Percentiles rank a stretch among this genome's conserved stretches.
phyloP scores from a whole-genome alignment of 1,284 basidiomycete genomes.

The Trichosporon asahii region DNA sequence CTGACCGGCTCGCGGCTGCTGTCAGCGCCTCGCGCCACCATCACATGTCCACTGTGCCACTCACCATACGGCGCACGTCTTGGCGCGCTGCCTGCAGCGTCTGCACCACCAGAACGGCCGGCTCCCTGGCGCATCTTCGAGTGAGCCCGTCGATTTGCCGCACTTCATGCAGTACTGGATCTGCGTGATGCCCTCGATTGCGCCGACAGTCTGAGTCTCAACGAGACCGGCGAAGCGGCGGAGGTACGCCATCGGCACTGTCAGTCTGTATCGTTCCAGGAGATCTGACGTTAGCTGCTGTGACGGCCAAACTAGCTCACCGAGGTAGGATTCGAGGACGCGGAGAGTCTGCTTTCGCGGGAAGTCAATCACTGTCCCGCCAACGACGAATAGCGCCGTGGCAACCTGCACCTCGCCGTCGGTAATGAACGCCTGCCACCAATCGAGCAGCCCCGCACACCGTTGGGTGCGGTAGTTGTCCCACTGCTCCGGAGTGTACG shows the following conservation, averaged over 20 bases:
- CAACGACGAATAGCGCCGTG: constrained; percentile 35
- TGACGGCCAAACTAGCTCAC: constrained; percentile 22
- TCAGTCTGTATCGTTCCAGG: constrained; percentile 35
- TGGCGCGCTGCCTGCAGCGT: constrained; percentile 35
- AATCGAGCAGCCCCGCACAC: constrained; percentile 27
- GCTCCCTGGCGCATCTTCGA: constrained; percentile 39
- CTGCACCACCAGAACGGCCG: constrained; percentile 47
- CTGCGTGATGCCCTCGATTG: constrained; percentile 43
- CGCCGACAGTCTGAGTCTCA: constrained; percentile 31
- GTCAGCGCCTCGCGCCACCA: constrained; percentile 6
- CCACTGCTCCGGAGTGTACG: constrained; percentile 16
- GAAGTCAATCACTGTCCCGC: constrained; percentile 30
- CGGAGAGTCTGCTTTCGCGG: constrained; percentile 35
- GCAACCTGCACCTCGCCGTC: constrained; percentile 47
- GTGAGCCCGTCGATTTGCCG: constrained; percentile 39
- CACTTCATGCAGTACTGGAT: constrained; percentile 36
- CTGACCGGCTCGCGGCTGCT: constrained; percentile 35
- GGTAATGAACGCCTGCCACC: constrained; percentile 40
- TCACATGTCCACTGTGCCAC: constrained; percentile 10
- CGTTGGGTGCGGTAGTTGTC: constrained; percentile 20
- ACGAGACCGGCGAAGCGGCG: constrained; percentile 30
- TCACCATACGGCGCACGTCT: constrained; percentile 41
- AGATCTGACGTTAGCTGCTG: constrained; percentile 30
- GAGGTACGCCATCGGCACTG: constrained; percentile 37
- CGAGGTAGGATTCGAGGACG: constrained; percentile 40